A percentile compares a stretch with the other conserved stretches of the same genome.
phyloP scores from a whole-genome alignment of 2,329 filamentous ascomycete species.

The Aspergillus sclerotialis region DNA sequence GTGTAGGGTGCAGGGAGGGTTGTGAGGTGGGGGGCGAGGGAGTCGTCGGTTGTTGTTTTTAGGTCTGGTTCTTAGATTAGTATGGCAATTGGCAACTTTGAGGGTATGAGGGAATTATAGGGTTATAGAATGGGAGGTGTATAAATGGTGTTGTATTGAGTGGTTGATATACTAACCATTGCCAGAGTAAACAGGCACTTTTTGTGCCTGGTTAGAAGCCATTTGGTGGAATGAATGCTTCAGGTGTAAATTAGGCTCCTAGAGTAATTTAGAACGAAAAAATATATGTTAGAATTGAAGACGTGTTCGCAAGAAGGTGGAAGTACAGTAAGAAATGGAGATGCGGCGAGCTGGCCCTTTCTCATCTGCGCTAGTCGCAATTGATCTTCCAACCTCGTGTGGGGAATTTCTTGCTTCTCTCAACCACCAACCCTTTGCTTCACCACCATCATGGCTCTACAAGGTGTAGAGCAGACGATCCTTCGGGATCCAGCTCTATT shows the following conservation, averaged over 20 bases:
- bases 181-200: constrained; percentile 39
- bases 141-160: constrained; percentile 9
- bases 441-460: constrained; percentile 59
- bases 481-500: constrained; percentile 97
- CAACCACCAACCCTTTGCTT: constrained; percentile 2
- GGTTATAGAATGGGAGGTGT: constrained; percentile 7
- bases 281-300: too few relatives aligned
- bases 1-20: constrained; percentile 55
- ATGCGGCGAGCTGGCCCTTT: constrained; percentile 34
- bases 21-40: constrained; percentile 87
- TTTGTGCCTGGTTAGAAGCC: constrained; percentile 24
- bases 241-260: too few relatives aligned
- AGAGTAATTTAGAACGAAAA: too few relatives aligned
- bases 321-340: constrained; percentile 1
- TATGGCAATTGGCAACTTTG: too few relatives aligned
- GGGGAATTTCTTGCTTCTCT: constrained; percentile 9
- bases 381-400: constrained; percentile 8
- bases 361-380: constrained; percentile 8
- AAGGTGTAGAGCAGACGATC: constrained; percentile 87
- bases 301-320: not conserved
- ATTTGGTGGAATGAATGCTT: constrained; percentile 10
- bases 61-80: too few relatives aligned
- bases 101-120: too few relatives aligned
- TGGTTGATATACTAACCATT: constrained; percentile 30
- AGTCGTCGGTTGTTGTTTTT: constrained; percentile 94